Evolutionary conservation across 164 flowering plant species (phyloP), one percentile per base, ranked within the genome.

Genomic region (Vitis cinerea): DNA sequence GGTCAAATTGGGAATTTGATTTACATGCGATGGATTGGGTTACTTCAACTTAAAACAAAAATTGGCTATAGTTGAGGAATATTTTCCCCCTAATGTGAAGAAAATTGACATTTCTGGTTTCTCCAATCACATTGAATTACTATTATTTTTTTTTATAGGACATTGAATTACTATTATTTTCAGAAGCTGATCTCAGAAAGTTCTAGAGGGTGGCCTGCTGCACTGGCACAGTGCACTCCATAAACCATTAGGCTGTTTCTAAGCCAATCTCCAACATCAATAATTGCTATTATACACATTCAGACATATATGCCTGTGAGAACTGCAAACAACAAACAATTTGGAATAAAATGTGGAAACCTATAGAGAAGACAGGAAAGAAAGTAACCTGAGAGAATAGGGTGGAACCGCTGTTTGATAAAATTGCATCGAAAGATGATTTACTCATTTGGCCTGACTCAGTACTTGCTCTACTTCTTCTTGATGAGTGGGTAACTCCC

Each of bases 361-460:
- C 44, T 37, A 3, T 10, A 10, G 10, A 50, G 53, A 73, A 49
- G 52, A 52, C 48, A 54, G 29, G 51, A 2, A 77, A 50, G 37
- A 11, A n/a, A 48, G 15, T 55, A 69, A 91, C 98, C 94, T 90
- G 91, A 44, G 84, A 70, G 59, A 86, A 73, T 57, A 82, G 58
- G 13, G 74, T 65, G 19, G 87, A 78, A 72, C 63, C 80, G 73
- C 70, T 81, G 71, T 67, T 82, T 17, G 82, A 79, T 82, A 95
- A 81, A 50, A 92, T 62, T 64, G 98, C 90, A 82, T 95, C 99
- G 63, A 92, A 89, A 37, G 98, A 81, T 72, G 97, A 86, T 78
- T 78, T 85, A 78, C 73, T 81, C 17, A 72, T 68, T 63, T 87
- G 92, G 73, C 82, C 72, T 9, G 86, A 72, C 63, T 89, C 99